Conservation (phyloP, 2,329 filamentous ascomycete genomes). For the Penicillium verrucosum region DNA sequence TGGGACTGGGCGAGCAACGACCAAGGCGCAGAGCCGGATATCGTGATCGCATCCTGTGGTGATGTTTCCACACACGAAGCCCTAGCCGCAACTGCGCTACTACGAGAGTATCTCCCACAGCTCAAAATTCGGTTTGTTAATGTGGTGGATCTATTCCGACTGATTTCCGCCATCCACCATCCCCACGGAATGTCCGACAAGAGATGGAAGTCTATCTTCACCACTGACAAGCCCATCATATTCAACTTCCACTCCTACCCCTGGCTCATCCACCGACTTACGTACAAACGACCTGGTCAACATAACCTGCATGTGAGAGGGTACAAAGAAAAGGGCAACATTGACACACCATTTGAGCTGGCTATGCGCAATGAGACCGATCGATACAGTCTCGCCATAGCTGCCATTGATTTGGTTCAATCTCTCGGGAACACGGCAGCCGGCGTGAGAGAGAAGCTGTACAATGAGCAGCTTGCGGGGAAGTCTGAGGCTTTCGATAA, state of each 20-base stretch:
- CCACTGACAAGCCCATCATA: conserved; percentile 66
- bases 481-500: conserved; percentile 65
- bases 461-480: conserved; percentile 63
- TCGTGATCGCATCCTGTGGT: conserved; percentile 73
- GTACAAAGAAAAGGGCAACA: conserved; percentile 81
- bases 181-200: conserved; percentile 66
- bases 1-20: conserved; percentile 76
- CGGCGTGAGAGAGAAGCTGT: conserved; percentile 60
- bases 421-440: conserved; percentile 62
- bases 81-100: conserved; percentile 69
- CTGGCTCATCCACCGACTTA: conserved; percentile 73
- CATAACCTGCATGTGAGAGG: conserved; percentile 70
- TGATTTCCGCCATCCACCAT: conserved; percentile 67
- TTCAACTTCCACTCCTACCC: conserved; percentile 87
- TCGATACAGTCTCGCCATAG: conserved; percentile 72
- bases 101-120: conserved; percentile 67
- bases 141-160: conserved; percentile 75
- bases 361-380: conserved; percentile 76
- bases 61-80: conserved; percentile 72
- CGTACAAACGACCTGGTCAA: conserved; percentile 69
- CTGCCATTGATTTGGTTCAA: conserved; percentile 68
- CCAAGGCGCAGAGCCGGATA: conserved; percentile 63
- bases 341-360: conserved; percentile 74
- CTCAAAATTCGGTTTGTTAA: conserved; percentile 78
- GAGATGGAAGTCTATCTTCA: conserved; percentile 70